Base-by-base conservation (phyloP, 768 basidiomycete species). In the Suillus clintonianus region DNA sequence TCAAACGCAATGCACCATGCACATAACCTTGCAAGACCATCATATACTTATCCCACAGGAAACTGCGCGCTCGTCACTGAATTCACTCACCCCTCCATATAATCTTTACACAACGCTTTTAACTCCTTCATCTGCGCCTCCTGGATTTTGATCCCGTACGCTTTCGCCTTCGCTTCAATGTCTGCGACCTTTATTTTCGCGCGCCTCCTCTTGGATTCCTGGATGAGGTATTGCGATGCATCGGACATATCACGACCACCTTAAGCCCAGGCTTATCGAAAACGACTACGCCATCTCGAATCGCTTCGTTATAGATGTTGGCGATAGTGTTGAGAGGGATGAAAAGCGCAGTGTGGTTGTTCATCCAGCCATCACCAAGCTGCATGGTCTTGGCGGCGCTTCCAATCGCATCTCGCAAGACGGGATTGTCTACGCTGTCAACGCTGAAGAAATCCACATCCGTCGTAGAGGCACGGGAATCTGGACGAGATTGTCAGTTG, bases 181-280 rank as follows among this genome's bases (percentile, higher is more conserved):
- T 61, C 45, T n/a, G 53, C 32, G 2, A 54, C 53, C 34, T 36
- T 54, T 10, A 54, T 36, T 36, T 14, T 54, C 5, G n/a, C 32
- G 2, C 34, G 13, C n/a, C 53, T 14, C 11, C 19, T 54, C 32
- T n/a, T 54, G 34, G 53, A 34, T 54, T 54, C 34, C 36, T 54
- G 19, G 13, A 54, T 54, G 19, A 68, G 51, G 56, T 68, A 68
- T 24, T 41, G 63, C 5, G 58, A 43, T 3, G 67, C 67, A 43
- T 68, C 67, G 37, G 27, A 45, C 39, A 65, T 68, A 59, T 68
- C 63, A 39, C 67, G 8, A 64, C 58, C 42, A 68, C 67, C 30
- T 30, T 67, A 14, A 68, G 45, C 32, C 63, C 67, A 39, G 57
- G 67, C 30, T 39, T 34, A 30, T n/a, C 19, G 41, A 68, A 68